Base-by-base conservation (phyloP, 495 filamentous ascomycete genomes). In the Talaromyces stipitatus region DNA sequence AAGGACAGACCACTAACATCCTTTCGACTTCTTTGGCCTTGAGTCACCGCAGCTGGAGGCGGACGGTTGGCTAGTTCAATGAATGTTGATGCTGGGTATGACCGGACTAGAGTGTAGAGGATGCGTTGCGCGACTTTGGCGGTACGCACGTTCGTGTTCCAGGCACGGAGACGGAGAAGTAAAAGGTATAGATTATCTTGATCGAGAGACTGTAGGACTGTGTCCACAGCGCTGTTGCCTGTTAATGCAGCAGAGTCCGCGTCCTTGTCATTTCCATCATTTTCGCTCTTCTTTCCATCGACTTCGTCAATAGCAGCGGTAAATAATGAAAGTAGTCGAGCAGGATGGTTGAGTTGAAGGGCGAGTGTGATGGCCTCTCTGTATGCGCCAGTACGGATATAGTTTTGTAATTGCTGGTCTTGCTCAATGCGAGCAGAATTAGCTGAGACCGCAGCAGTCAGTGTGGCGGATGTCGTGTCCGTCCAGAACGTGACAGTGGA, bases 131-230 rank as follows among this genome's bases (percentile, higher is more conserved):
- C 86, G 26, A 97, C 84, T 2, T 81, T 78, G 8, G 91, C 85
- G n/a, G 88, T 94, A 56, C 89, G 78, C 0, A 89, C 92, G 59
- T 95, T 97, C 16, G 94, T 95, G 66, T 97, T 97, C 94, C 94
- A 97, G 71, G 97, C 92, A 26, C 95, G 76, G 46, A 97, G 66
- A 32, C 94, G 75, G 18, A 88, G 73, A 8, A 99, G 79, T 14
- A 99, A 80, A 7, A 77, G 75, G 62, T 85, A 89, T 12, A 99
- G 79, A 62, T 97, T 91, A 55, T 88, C 85, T 58, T 95, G 84
- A 11, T 83, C 85, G 0, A 99, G 80, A n/a, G 71, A 78, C 23
- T 77, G 82, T 11, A 99, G 77, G 0, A 96, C 91, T 43, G 90
- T 81, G 59, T 97, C 95, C 22, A 97, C 92, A 12, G 85, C 86